These are phyloP conservation scores for Mytilinidion resinicola DNA, from an alignment of 495 filamentous ascomycete genomes.

Conservation along the genomic window DNA sequence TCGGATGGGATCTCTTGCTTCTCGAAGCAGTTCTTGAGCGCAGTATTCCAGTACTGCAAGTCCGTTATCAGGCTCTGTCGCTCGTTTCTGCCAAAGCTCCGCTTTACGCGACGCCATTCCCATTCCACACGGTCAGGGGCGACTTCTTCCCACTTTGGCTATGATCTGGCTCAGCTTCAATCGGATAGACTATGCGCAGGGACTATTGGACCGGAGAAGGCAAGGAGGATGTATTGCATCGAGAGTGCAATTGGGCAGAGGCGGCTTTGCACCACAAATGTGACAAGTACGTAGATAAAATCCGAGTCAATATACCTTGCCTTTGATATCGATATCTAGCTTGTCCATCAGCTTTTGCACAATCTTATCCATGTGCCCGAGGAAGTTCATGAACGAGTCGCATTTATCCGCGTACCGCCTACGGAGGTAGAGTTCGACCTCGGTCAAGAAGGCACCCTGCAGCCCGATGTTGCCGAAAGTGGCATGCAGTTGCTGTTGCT, in stretches of 20 bases:
- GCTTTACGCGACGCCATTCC: constrained; percentile 9
- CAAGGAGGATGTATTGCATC: too few relatives aligned
- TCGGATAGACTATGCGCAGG: too few relatives aligned
- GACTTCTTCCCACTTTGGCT: not conserved
- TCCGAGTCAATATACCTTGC: constrained; percentile 1
- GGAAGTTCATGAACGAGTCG: constrained; percentile 6
- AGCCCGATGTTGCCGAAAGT: constrained; percentile 4
- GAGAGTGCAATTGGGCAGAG: too few relatives aligned
- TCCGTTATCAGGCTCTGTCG: not conserved
- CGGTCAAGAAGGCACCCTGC: not conserved
- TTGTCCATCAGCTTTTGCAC: not conserved
- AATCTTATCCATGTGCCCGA: constrained; percentile 7
- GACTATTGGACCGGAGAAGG: too few relatives aligned
- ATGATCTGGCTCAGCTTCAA: not conserved
- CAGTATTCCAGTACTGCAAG: constrained; percentile 11
- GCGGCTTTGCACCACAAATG: too few relatives aligned
- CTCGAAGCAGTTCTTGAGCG: constrained; percentile 9
- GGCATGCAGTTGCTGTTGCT: constrained; percentile 10
- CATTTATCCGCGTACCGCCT: not conserved
- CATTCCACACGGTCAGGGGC: constrained; percentile 1
- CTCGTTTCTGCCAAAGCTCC: constrained; percentile 5
- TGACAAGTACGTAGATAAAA: not conserved
- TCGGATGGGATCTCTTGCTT: constrained; percentile 7
- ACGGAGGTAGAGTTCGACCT: constrained; percentile 5
- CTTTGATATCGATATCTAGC: constrained; percentile 6